phyloP scores from a whole-genome alignment of 345 rosid genomes.

The Nasturtium officinale region DNA sequence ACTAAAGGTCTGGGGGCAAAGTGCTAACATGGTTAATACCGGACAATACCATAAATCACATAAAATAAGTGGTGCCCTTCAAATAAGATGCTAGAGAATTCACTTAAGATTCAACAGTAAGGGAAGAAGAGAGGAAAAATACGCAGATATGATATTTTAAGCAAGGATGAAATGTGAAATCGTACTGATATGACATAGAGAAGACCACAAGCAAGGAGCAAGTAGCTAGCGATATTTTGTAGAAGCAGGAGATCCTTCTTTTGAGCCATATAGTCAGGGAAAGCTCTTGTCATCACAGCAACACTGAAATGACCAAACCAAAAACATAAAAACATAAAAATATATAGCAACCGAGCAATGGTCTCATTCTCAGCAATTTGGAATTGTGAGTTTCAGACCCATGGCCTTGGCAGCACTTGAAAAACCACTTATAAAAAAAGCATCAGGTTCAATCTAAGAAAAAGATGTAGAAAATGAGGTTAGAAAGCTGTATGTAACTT shows the following conservation, averaged over 20 bases:
- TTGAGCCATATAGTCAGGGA: slow-evolving; percentile 60
- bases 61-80: neutral
- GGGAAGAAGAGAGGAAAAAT: neutral
- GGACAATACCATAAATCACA: neutral
- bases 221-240: slow-evolving; percentile 78
- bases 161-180: neutral
- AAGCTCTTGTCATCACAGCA: slow-evolving; percentile 98
- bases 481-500: slow-evolving; percentile 43
- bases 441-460: neutral
- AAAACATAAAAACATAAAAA: neutral
- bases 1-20: neutral
- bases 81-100: neutral
- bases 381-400: too few species aligned
- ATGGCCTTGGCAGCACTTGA: too few species aligned
- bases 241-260: slow-evolving; percentile 64
- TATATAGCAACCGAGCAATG: neutral
- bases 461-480: slow-evolving; percentile 3
- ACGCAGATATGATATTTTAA: neutral
- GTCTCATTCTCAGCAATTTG: neutral
- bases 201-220: slow-evolving; percentile 88
- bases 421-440: neutral
- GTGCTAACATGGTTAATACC: neutral
- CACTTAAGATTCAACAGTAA: neutral
- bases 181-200: slow-evolving; percentile 76
- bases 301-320: slow-evolving; percentile 55